A percentile compares a stretch with the other conserved stretches of the same genome.
Evolutionary conservation across 345 rosid genomes (phyloP).

Genomic region (Isatis tinctoria): DNA sequence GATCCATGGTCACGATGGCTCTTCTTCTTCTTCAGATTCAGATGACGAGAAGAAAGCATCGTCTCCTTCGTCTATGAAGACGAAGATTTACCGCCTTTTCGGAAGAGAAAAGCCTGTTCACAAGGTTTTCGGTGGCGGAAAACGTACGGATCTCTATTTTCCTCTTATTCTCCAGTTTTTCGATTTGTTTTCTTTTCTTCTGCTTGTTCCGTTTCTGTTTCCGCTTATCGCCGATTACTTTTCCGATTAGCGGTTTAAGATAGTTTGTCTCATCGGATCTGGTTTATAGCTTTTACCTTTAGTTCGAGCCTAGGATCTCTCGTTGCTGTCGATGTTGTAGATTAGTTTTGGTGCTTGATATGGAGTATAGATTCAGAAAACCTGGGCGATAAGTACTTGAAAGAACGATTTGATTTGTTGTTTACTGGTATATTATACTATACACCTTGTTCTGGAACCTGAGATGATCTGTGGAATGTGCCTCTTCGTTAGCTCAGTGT

Average conservation of each 20-base stretch:
- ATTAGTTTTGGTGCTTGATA: neutral
- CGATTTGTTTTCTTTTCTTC: neutral
- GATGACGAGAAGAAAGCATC: slow-evolving; percentile 33
- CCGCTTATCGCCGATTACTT: neutral
- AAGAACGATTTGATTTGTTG: neutral
- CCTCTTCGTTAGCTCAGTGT: neutral
- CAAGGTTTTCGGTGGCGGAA: slow-evolving; percentile 36
- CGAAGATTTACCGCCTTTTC: slow-evolving; percentile 59
- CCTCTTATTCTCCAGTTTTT: neutral
- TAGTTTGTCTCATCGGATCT: slow-evolving; percentile 4
- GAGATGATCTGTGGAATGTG: slow-evolving; percentile 6
- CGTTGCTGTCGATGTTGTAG: neutral
- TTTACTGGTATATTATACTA: too few relatives aligned
- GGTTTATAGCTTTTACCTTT: slow-evolving; percentile 1
- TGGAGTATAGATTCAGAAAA: neutral
- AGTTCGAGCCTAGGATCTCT: neutral
- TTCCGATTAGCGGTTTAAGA: neutral
- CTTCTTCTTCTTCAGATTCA: slow-evolving; percentile 39
- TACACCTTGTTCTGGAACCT: neutral
- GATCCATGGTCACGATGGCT: slow-evolving; percentile 38
- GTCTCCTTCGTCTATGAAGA: slow-evolving; percentile 21
- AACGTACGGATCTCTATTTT: slow-evolving; percentile 44
- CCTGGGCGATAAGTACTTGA: neutral
- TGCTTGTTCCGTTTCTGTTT: neutral
- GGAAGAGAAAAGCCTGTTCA: slow-evolving; percentile 61